Evolutionary conservation across 2,329 filamentous ascomycete species (phyloP), one percentile per base, ranked within the genome.

Genomic region (Daldinia sp.): DNA sequence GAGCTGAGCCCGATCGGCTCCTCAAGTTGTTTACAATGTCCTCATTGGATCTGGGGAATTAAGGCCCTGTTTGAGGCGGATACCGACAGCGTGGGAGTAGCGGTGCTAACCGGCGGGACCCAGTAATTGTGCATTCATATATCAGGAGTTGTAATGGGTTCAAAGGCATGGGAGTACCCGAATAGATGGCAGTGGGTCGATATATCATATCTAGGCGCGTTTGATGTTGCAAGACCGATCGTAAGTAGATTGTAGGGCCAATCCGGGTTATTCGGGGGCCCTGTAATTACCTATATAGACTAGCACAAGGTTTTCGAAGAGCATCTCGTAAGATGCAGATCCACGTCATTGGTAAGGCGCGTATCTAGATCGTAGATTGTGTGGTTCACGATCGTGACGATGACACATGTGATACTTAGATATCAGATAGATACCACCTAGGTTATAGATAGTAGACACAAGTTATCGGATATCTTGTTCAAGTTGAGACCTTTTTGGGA

Each of bases 1-100:
- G 23, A 54, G 35, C 33, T 5, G 33, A 54, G 53, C 42, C 53
- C 37, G 37, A 42, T 23, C 53, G 7, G 30, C 13, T 41, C 15
- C 37, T n/a, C 33, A 20, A 26, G 44, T 3, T 9, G 4, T 37
- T 26, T 39, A 51, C 15, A 18, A 51, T 51, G 7, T 4, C 33
- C 6, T 30, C 6, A 54, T 54, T 54, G 33, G 51, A 37, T 23
- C 10, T 26, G 30, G 18, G n/a, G 51, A 37, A 37, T 54, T 6
- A 9, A 39, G 20, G 30, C 50, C 54, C 35, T 67, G 28, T 60
- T 33, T n/a, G 28, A 51, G 61, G 60, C 68, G 68, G 68, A 68
- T 70, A 70, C 65, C 65, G 62, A 70, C 68, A 70, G 68, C 37
- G 42, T 68, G 68, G 65, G n/a, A 70, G 37, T 26, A 50, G 54